Evolutionary conservation across 306 rosid species (phyloP), one percentile per base, ranked within the genome.

Genomic region (Vigna radiata): DNA sequence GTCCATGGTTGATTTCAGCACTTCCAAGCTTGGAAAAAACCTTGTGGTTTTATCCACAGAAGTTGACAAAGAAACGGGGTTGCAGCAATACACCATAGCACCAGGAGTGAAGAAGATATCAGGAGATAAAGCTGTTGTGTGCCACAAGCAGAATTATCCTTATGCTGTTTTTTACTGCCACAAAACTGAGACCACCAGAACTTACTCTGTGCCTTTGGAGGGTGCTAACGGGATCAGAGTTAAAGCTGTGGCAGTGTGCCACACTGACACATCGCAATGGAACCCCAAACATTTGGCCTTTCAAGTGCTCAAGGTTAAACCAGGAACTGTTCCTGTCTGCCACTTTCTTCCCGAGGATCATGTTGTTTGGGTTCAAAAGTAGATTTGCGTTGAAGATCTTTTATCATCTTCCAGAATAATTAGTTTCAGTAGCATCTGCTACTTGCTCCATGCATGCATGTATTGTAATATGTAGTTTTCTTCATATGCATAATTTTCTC

Each of bases 271-370:
- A 1, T 83, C 96, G 2, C 47, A 83, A 13, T 94, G 98, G 98
- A 94, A 94, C 69, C 96, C 97, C 0, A 89, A 87, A 44, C 98
- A 94, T 59, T 62, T 94, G 86, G 98, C 97, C 3, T 94, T 91
- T 75, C 88, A 85, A 70, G 89, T 88, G 2, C 92, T 94, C 15
- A 91, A 91, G 33, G 90, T 94, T 39, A 85, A 85, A 84, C 98
- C 96, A 0, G 98, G 97, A 50, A 89, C 88, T 0, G 86, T 88
- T 64, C 91, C 98, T 0, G 82, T 94, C 4, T 91, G 98, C 83
- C 98, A 94, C 73, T 94, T 91, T 81, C 94, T 94, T 61, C 98
- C 98, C 0, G 77, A 85, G 83, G 97, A 91, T 78, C 97, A 94
- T 15, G 67, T 91, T 50, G 93, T 94, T 8, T 94, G 97, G 98